phyloP scores from a whole-genome alignment of 306 rosid genomes.

The Geum urbanum region DNA sequence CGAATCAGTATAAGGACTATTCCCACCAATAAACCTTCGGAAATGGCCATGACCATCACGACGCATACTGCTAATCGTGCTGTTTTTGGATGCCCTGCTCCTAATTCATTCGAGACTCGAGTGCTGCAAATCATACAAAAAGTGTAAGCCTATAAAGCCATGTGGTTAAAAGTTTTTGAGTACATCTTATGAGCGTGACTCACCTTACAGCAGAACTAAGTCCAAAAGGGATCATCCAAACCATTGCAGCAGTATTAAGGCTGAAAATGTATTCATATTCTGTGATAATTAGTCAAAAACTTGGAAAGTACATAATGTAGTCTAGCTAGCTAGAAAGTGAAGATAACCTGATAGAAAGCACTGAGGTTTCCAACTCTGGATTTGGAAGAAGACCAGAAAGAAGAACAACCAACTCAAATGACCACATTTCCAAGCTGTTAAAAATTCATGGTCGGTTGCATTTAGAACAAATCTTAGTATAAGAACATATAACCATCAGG shows the following conservation, averaged over 20 bases:
- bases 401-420: conserved; percentile 63
- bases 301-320: too few species aligned
- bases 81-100: conserved; percentile 43
- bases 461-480: too few species aligned
- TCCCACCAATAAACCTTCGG: conserved; percentile 36
- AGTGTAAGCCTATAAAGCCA: too few species aligned
- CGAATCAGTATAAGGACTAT: conserved; percentile 40
- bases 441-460: neutral
- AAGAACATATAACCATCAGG: neutral
- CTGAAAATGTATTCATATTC: conserved; percentile 11
- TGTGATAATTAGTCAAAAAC: too few species aligned
- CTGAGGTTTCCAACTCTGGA: conserved; percentile 60
- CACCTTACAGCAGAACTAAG: conserved; percentile 61
- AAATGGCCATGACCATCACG: conserved; percentile 34
- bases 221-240: conserved; percentile 57
- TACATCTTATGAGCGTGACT: neutral
- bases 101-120: conserved; percentile 56
- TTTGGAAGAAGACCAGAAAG: conserved; percentile 58
- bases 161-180: too few species aligned
- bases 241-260: conserved; percentile 60
- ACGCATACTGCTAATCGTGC: conserved; percentile 50
- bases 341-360: conserved; percentile 47
- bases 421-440: conserved; percentile 52
- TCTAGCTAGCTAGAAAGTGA: too few species aligned
- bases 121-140: conserved; percentile 27